Base-by-base conservation (phyloP, 176 grass and related monocot genomes). In the Aegilops longissima region DNA sequence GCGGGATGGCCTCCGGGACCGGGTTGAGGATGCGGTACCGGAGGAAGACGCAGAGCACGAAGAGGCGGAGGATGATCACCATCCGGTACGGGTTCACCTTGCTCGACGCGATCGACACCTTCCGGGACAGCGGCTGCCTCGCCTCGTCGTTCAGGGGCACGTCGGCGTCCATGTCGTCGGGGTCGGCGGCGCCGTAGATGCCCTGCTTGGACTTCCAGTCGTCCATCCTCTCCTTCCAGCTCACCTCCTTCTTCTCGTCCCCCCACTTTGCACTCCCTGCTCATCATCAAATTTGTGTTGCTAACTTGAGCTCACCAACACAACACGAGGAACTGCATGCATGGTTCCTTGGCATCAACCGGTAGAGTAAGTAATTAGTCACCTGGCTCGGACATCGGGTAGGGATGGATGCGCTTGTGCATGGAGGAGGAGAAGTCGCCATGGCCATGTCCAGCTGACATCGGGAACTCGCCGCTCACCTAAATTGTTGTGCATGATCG, bases 171-270 rank as follows among this genome's bases (percentile, higher is more conserved):
- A 90, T 87, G 86, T 99, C 97, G 29, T 99, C 97, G 14, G 86
- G 80, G 17, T 99, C 92, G 8, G 47, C 81, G 12, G 85, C 89
- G 12, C 92, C 92, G 27, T 93, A 85, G 84, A 89, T 64, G 35
- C 91, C 80, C 78, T 98, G 97, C 77, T 94, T 99, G 61, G 97
- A 96, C 82, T 99, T 99, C 94, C 94, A 99, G 20, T 99, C 97
- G 70, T 99, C 97, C 97, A 99, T 96, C 74, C 97, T 88, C 78
- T 96, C 97, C 92, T 99, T 99, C 97, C 97, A 99, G 75, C 94
- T 85, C 47, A 84, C 86, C 21, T 99, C 94, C 66, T 87, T 96
- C 82, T 94, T 96, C 56, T 94, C 97, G 69, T 96, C 97, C 90
- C 90, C 97, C 90, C 90, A 93, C 61, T 84, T 99, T 18, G 87